Evolutionary conservation across 305 asterid genomes (phyloP).

Genomic region (Withania somnifera): DNA sequence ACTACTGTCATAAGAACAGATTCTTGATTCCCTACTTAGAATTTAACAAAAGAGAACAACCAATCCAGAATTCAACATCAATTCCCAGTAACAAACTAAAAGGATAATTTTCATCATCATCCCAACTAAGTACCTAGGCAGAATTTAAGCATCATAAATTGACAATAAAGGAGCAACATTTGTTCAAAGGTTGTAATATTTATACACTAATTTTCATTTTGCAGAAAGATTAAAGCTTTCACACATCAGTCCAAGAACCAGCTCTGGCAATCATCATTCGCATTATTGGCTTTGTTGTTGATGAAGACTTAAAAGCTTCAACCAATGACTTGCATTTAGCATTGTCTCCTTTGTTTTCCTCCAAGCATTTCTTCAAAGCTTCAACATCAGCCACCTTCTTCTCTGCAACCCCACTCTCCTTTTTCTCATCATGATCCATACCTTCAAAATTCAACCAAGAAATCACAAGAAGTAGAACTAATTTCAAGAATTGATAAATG

Average conservation of each 20-base stretch:
- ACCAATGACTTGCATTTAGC: constrained; percentile 24
- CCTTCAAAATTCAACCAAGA: not conserved
- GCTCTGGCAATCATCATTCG: constrained; percentile 7
- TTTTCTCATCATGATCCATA: constrained; percentile 10
- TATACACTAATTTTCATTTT: not conserved
- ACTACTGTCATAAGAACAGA: not conserved
- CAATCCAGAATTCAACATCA: not conserved
- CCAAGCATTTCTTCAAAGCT: constrained; percentile 30
- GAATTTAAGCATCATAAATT: not conserved
- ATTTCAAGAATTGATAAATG: not conserved
- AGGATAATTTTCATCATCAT: not conserved
- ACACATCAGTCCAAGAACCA: constrained; percentile 31
- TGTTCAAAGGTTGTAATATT: not conserved
- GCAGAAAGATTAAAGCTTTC: not conserved
- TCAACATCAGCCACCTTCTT: constrained; percentile 14
- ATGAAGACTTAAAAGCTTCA: constrained; percentile 19
- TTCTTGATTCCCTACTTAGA: not conserved
- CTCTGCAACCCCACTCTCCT: not conserved
- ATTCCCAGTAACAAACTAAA: not conserved
- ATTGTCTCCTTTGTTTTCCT: constrained; percentile 23
- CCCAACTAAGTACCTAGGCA: not conserved
- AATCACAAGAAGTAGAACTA: too few species aligned
- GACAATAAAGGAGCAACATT: not conserved
- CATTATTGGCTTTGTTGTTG: constrained; percentile 4
- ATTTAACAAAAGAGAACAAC: not conserved